A percentile compares a stretch with the other conserved stretches of the same genome.
Evolutionary conservation across 192 early-diverging fungal genomes (phyloP).

Genomic region (Helicostylum pulchrum): DNA sequence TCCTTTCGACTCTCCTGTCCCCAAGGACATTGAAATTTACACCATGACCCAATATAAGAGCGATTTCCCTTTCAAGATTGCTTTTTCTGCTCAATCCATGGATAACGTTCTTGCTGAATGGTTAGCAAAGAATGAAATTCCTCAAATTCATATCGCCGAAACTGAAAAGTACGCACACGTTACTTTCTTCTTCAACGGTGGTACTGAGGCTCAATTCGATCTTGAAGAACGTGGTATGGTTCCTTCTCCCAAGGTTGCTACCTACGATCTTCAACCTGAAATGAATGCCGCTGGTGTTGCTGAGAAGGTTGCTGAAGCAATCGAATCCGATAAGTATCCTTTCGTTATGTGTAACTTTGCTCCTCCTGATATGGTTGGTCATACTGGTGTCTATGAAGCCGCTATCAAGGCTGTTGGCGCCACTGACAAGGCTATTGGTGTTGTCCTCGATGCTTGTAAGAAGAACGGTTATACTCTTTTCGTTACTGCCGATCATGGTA

Average conservation of each 20-base stretch:
- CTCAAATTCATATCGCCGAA: slow-evolving; percentile 97
- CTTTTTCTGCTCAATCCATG: slow-evolving; percentile 97
- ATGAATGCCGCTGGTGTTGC: slow-evolving; percentile 92
- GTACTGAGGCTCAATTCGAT: slow-evolving; percentile 86
- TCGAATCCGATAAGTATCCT: slow-evolving; percentile 76
- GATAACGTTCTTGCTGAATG: slow-evolving; percentile 97
- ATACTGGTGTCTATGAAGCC: slow-evolving; percentile 94
- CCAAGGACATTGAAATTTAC: slow-evolving; percentile 79
- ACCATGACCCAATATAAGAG: slow-evolving; percentile 98
- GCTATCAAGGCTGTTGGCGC: slow-evolving; percentile 89
- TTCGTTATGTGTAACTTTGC: slow-evolving; percentile 99
- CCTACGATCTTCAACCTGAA: slow-evolving; percentile 94
- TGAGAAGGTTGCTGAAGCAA: slow-evolving; percentile 83
- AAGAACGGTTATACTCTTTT: slow-evolving; percentile 85
- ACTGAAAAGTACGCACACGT: slow-evolving; percentile 99
- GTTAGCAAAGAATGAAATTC: slow-evolving; percentile 82
- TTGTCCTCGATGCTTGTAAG: slow-evolving; percentile 91
- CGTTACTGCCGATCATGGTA: slow-evolving; percentile 98
- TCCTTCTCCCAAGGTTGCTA: slow-evolving; percentile 91
- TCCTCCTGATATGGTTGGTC: slow-evolving; percentile 95
- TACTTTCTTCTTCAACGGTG: slow-evolving; percentile 99
- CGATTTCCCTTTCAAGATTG: slow-evolving; percentile 92
- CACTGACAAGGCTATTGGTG: slow-evolving; percentile 93
- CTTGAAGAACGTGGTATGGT: slow-evolving; percentile 90
- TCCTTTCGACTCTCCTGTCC: slow-evolving; percentile 80